Percentiles rank a stretch among this genome's conserved stretches.
These are phyloP conservation scores for Antarctomyces pellizariae DNA, from an alignment of 495 filamentous ascomycete species.

Conservation along the genomic window DNA sequence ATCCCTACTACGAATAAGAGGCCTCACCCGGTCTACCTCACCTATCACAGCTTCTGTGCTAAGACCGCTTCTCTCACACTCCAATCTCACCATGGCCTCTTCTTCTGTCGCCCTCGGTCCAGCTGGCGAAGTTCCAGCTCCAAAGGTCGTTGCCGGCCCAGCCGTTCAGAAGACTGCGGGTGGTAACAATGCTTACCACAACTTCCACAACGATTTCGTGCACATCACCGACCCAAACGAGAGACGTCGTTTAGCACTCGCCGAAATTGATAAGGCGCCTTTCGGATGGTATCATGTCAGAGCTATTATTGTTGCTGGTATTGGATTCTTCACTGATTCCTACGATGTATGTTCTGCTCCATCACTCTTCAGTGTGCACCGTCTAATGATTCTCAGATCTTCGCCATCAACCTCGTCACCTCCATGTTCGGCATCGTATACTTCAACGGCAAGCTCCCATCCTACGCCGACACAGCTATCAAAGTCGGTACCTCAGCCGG, in stretches of 20 bases:
- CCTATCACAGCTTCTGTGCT: no score
- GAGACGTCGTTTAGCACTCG: conserved; percentile 47
- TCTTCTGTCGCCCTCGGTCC: no score
- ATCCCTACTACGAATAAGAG: no score
- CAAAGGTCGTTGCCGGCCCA: no score
- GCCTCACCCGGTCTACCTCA: no score
- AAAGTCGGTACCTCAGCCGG: conserved; percentile 76
- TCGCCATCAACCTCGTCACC: conserved; percentile 50
- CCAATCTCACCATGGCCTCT: no score
- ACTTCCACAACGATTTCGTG: conserved; percentile 37
- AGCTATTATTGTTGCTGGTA: conserved; percentile 54
- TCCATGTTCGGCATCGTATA: conserved; percentile 55
- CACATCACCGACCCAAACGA: conserved; percentile 52
- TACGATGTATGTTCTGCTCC: conserved; percentile 49
- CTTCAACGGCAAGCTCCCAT: conserved; percentile 34
- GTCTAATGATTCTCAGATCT: conserved; percentile 21
- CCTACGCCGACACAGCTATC: conserved; percentile 52
- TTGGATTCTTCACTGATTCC: conserved; percentile 68
- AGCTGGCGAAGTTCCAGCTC: no score
- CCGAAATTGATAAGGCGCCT: conserved; percentile 55
- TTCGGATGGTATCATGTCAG: conserved; percentile 61
- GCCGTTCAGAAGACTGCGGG: conserved; percentile 36
- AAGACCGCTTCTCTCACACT: no score
- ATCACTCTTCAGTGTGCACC: conserved; percentile 31
- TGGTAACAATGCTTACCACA: conserved; percentile 45